Base-by-base conservation (phyloP, 73 alveolate species). In the Paramecium biaurelia region DNA sequence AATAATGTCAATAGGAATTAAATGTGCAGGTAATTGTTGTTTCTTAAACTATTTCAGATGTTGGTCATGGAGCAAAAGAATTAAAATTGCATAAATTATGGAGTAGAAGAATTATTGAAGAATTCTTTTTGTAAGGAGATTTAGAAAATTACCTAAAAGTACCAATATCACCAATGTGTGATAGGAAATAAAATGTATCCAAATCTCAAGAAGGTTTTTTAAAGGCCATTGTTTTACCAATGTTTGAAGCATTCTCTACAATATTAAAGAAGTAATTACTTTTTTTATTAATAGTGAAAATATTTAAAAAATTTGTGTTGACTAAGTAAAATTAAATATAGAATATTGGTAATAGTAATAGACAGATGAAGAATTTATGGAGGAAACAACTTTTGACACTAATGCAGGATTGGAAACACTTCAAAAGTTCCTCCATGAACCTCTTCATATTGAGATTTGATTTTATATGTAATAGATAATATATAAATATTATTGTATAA, bases 51-150 rank as follows among this genome's bases (percentile, higher is more conserved):
- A 74, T 14, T 35, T 47, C 1, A 85, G 93, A 85, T 85, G 86
- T 85, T 85, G 93, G 93, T 18, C 93, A 85, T 85, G 85, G 93
- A 15, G 89, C 93, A n/a, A 85, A 85, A 26, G 68, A 30, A 23
- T 85, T 85, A 37, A 67, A 85, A 67, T 56, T 85, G 15, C 93
- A 85, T 58, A 67, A 85, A 85, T 18, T n/a, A n/a, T 85, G 93
- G 93, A 85, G 86, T 34, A 67, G 85, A 85, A 45, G 70, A 67
- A 67, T 85, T 3, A 21, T 57, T 56, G 93, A 85, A 85, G 93
- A 85, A 35, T 85, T 85, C 93, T 85, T 85, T 87, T 58, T 76
- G 14, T 72, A 87, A 70, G 93, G 94, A 23, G 94, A 89, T 85
- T 38, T 45, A 24, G 94, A 89, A 59, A 1, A 23, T 1, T 38